Percentiles rank a stretch among this genome's conserved stretches.
These are phyloP conservation scores for Podila horticola DNA, from an alignment of 192 early-diverging fungal genomes.

Conservation along the genomic window DNA sequence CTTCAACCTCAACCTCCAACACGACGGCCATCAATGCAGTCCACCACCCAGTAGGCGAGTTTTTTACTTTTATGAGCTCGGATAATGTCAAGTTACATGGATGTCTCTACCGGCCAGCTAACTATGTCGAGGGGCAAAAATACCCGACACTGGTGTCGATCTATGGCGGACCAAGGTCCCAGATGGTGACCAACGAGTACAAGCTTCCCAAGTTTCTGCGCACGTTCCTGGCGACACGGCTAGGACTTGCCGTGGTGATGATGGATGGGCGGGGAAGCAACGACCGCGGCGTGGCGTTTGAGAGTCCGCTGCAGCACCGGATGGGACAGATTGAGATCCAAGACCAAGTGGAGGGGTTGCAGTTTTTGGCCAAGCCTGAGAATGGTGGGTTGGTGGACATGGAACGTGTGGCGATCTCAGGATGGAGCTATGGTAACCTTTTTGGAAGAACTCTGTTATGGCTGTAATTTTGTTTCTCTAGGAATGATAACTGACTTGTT, in stretches of 20 bases:
- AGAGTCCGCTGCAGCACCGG: slow-evolving; percentile 58
- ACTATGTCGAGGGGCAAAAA: slow-evolving; percentile 56
- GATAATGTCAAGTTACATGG: slow-evolving; percentile 66
- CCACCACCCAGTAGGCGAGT: slow-evolving; percentile 55
- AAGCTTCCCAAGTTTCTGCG: slow-evolving; percentile 70
- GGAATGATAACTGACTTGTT: too few relatives aligned
- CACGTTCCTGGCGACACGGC: slow-evolving; percentile 62
- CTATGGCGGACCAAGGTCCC: slow-evolving; percentile 80
- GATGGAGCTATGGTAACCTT: slow-evolving; percentile 73
- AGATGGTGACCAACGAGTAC: slow-evolving; percentile 79
- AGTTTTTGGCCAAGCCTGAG: slow-evolving; percentile 47
- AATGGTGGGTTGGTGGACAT: slow-evolving; percentile 67
- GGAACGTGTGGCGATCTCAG: slow-evolving; percentile 70
- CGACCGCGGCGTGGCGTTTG: slow-evolving; percentile 71
- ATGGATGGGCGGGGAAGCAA: slow-evolving; percentile 76
- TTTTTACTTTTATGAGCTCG: slow-evolving; percentile 62
- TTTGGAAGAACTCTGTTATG: background rate
- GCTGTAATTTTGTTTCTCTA: too few relatives aligned
- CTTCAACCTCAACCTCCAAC: slow-evolving; percentile 1
- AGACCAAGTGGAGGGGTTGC: slow-evolving; percentile 71
- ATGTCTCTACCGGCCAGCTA: slow-evolving; percentile 64
- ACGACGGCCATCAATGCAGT: slow-evolving; percentile 14
- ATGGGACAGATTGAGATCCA: slow-evolving; percentile 70
- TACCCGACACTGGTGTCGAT: slow-evolving; percentile 74
- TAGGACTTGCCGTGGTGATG: slow-evolving; percentile 67